Conservation (phyloP, 2,329 filamentous ascomycete species). For the Nothomitra cinnamomea region DNA sequence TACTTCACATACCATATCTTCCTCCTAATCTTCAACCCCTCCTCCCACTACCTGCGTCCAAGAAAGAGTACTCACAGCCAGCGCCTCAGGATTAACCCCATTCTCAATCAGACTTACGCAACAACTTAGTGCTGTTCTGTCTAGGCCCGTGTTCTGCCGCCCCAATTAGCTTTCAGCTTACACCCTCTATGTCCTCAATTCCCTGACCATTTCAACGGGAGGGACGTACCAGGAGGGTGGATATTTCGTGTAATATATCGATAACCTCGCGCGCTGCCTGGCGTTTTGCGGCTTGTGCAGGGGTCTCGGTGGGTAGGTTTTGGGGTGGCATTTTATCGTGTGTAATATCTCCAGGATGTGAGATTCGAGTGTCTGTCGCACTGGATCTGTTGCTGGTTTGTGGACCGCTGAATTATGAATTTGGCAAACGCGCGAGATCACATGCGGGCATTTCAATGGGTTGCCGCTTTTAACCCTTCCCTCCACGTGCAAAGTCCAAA, state of each 20-base stretch:
- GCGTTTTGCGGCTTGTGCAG: background rate
- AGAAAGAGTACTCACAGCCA: constrained; percentile 49
- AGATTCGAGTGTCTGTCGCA: background rate
- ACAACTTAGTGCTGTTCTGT: constrained; percentile 77
- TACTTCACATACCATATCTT: background rate
- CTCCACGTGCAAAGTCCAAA: background rate
- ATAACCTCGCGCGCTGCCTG: constrained; percentile 6
- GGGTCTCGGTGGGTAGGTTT: background rate
- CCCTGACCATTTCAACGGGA: background rate
- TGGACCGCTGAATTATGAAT: too few relatives aligned
- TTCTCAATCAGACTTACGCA: constrained; percentile 97
- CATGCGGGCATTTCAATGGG: too few relatives aligned
- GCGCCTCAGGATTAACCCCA: constrained; percentile 85
- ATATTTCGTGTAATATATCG: constrained; percentile 6
- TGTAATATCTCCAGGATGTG: background rate
- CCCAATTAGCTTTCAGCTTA: background rate
- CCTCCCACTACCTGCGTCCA: background rate
- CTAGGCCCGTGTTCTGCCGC: constrained; percentile 66
- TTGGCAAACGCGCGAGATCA: too few relatives aligned
- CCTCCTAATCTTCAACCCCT: background rate
- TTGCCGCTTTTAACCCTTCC: too few relatives aligned
- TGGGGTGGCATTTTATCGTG: background rate
- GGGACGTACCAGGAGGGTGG: constrained; percentile 4
- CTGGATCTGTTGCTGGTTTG: background rate
- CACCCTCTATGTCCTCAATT: too few relatives aligned